These are phyloP conservation scores for Aspergillus caelatus DNA, from an alignment of 2,329 filamentous ascomycete species.

Conservation along the genomic window DNA sequence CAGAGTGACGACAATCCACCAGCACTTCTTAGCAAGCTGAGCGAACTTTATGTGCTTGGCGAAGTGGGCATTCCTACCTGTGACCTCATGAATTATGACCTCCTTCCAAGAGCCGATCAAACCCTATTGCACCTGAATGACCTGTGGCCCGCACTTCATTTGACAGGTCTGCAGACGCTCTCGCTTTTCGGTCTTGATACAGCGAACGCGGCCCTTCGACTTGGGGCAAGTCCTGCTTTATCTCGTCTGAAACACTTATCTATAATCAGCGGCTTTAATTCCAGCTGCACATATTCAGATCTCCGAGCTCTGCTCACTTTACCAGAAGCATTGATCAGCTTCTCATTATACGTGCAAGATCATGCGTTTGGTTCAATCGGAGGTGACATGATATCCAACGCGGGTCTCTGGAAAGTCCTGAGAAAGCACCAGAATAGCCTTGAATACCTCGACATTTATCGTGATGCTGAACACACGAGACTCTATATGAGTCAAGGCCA, in stretches of 20 bases:
- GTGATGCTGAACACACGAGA: neutral
- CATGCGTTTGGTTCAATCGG: neutral
- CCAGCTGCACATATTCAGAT: neutral
- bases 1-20: neutral
- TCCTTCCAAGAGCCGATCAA: neutral
- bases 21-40: neutral
- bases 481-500: neutral
- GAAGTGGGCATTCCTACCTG: neutral
- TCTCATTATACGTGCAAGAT: constrained; percentile 5
- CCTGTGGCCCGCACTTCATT: constrained; percentile 6
- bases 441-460: neutral
- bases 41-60: neutral
- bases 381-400: neutral
- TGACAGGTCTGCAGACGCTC: neutral
- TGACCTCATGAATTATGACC: neutral
- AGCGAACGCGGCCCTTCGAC: neutral
- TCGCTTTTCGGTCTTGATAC: constrained; percentile 3
- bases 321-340: neutral
- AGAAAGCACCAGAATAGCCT: neutral
- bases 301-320: neutral
- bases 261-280: neutral
- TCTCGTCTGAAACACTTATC: neutral
- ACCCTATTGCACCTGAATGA: neutral
- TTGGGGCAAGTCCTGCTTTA: neutral
- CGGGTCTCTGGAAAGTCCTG: neutral